phyloP scores from a whole-genome alignment of 108 stramenopile species.

The Skeletonema menzelii region DNA sequence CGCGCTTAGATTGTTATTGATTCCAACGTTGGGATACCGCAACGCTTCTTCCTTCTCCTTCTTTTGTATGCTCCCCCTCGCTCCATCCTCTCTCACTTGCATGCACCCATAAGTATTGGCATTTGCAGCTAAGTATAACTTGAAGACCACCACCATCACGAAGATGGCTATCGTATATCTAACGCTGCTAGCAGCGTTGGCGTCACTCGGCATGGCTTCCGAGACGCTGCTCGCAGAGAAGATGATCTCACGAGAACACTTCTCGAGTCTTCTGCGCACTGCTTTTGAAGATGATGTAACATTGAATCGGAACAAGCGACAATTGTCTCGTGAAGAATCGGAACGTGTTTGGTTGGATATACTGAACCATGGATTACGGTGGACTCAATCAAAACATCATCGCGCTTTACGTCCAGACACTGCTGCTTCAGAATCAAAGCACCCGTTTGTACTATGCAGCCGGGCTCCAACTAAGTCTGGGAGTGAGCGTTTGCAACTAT shows the following conservation, averaged over 20 bases:
- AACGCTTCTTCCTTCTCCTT: no score
- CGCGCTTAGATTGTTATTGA: no score
- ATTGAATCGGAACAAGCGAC: slow-evolving; percentile 3
- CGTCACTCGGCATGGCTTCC: neutral
- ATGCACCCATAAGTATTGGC: no score
- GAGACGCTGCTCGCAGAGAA: neutral
- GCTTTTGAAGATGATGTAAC: slow-evolving; percentile 28
- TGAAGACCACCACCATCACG: neutral
- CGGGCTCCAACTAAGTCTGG: slow-evolving; percentile 20
- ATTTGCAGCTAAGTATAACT: no score
- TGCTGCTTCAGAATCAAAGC: neutral
- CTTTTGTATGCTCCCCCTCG: no score
- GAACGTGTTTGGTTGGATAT: slow-evolving; percentile 17
- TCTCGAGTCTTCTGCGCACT: neutral
- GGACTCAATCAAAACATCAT: neutral
- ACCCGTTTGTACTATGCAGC: slow-evolving; percentile 35
- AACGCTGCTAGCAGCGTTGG: neutral
- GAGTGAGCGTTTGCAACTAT: slow-evolving; percentile 14
- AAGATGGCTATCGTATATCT: neutral
- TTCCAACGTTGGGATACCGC: no score
- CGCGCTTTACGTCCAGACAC: slow-evolving; percentile 1
- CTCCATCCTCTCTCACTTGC: no score
- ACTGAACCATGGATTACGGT: slow-evolving; percentile 21
- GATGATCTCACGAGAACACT: neutral
- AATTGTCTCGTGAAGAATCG: neutral